These are phyloP conservation scores for Leishmania turanica DNA, from an alignment of 208 protist genomes.

Conservation along the genomic window DNA sequence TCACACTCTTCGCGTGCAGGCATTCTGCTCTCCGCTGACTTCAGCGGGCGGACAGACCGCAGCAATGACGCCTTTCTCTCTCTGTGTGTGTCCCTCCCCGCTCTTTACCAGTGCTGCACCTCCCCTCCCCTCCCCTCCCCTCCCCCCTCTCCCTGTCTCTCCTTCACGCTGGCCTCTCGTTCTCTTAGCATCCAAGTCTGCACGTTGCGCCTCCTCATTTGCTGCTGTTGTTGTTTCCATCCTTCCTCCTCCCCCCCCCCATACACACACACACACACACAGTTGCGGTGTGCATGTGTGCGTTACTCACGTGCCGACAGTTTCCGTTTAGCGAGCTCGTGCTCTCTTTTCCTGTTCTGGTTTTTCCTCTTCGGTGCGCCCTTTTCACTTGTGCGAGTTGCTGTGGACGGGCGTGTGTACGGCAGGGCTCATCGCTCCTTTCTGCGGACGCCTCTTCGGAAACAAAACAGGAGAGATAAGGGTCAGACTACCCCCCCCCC, in stretches of 20 bases:
- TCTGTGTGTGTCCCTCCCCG: constrained; percentile 1
- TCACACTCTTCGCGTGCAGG: background rate
- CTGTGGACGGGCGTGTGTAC: background rate
- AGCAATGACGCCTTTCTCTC: background rate
- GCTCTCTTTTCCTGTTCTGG: background rate
- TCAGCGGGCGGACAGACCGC: background rate
- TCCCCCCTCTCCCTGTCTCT: too few species aligned
- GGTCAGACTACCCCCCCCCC: background rate
- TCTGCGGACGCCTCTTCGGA: background rate
- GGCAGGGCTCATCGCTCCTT: background rate
- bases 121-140: background rate
- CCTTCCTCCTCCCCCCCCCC: background rate
- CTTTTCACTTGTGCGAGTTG: background rate
- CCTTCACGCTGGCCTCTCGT: background rate
- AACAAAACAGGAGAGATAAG: background rate
- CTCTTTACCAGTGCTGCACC: background rate
- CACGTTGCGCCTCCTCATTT: background rate
- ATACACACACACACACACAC: background rate
- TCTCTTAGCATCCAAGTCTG: background rate
- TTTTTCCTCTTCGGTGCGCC: background rate
- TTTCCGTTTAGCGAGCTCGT: background rate
- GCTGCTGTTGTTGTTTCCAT: background rate
- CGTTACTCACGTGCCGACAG: background rate
- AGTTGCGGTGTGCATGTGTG: background rate
- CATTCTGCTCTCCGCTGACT: too few species aligned